phyloP scores from a whole-genome alignment of 106 monocot species.

The Dioscorea dumetorum region DNA sequence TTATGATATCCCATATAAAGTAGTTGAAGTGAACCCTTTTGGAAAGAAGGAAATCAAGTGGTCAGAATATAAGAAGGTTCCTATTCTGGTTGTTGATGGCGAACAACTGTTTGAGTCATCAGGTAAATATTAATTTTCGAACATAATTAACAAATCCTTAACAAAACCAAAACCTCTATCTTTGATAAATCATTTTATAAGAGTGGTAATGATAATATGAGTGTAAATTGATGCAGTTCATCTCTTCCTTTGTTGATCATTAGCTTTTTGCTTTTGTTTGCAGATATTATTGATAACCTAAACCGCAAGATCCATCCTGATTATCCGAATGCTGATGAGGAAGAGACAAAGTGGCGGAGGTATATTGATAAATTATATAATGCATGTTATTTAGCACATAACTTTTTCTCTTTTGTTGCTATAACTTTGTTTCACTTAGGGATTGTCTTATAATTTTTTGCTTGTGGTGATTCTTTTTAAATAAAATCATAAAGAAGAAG shows the following conservation, averaged over 20 bases:
- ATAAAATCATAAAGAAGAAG: too few relatives aligned
- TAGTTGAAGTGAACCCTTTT: slow-evolving; percentile 92
- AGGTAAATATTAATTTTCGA: slow-evolving; percentile 28
- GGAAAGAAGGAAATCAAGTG: slow-evolving; percentile 97
- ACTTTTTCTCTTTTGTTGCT: too few relatives aligned
- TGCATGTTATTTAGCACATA: neutral
- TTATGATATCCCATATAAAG: slow-evolving; percentile 85
- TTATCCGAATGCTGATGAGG: slow-evolving; percentile 27
- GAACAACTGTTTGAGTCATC: slow-evolving; percentile 78
- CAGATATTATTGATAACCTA: slow-evolving; percentile 77
- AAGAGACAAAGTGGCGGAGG: slow-evolving; percentile 86
- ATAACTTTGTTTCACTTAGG: too few relatives aligned
- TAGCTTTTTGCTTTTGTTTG: neutral
- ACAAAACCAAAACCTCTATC: too few relatives aligned
- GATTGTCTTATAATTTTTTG: too few relatives aligned
- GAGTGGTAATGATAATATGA: too few relatives aligned
- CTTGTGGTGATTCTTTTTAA: neutral
- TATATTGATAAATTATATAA: slow-evolving; percentile 16
- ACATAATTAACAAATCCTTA: too few relatives aligned
- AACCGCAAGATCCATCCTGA: slow-evolving; percentile 46
- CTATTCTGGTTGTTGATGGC: slow-evolving; percentile 83
- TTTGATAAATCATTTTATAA: too few relatives aligned
- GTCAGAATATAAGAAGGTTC: slow-evolving; percentile 97
- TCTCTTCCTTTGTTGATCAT: too few relatives aligned
- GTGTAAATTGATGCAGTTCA: too few relatives aligned